Percentiles rank a stretch among this genome's conserved stretches.
Conservation (phyloP, 371 early-diverging fungal species). For the Lichtheimia ramosa region DNA sequence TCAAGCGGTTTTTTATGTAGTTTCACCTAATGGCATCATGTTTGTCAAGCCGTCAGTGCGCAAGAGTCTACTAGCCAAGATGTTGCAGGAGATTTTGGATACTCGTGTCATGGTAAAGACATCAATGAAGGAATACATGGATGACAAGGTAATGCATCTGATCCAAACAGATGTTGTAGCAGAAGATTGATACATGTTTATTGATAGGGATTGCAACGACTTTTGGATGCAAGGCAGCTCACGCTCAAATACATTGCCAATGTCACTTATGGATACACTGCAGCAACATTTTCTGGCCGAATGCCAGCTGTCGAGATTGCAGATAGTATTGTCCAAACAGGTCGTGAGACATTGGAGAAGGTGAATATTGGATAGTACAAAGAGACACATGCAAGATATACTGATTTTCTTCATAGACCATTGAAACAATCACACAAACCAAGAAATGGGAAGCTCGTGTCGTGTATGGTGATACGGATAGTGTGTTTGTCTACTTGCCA, state of each 20-base stretch:
- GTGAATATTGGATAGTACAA: conserved; percentile 16
- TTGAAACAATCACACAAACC: conserved; percentile 63
- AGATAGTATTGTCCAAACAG: conserved; percentile 87
- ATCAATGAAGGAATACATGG: conserved; percentile 73
- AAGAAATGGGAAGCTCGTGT: conserved; percentile 76
- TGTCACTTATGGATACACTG: conserved; percentile 90
- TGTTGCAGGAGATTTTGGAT: conserved; percentile 85
- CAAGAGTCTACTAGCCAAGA: conserved; percentile 71
- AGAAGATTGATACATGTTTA: background rate
- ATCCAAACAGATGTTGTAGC: background rate
- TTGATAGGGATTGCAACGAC: conserved; percentile 33
- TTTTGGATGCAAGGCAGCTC: conserved; percentile 79
- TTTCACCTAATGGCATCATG: conserved; percentile 83
- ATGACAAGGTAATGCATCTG: conserved; percentile 49
- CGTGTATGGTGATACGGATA: conserved; percentile 93
- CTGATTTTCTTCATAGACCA: conserved; percentile 43
- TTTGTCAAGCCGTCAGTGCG: conserved; percentile 80
- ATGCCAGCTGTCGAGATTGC: conserved; percentile 92
- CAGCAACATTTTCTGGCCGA: conserved; percentile 83
- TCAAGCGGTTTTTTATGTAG: conserved; percentile 20
- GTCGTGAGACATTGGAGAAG: conserved; percentile 78
- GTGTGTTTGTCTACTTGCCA: conserved; percentile 79
- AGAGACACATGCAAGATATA: background rate
- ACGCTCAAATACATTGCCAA: conserved; percentile 89
- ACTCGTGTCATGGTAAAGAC: conserved; percentile 88